These are phyloP conservation scores for Marasmius oreades DNA, from an alignment of 1,284 basidiomycete genomes.

Conservation along the genomic window DNA sequence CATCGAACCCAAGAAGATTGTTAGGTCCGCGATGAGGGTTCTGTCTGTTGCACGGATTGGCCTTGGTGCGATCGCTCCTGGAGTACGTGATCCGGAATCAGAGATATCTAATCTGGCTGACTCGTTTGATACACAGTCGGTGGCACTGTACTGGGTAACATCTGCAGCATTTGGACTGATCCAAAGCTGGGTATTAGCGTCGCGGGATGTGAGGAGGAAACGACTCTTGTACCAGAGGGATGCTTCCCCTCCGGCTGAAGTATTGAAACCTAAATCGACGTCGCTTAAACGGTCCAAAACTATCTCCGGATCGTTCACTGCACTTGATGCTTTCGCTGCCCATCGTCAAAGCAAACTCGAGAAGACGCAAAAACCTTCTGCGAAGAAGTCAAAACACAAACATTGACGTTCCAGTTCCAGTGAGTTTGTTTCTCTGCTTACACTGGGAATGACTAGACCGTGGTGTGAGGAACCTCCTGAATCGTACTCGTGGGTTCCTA, in stretches of 20 bases:
- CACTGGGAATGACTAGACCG: conserved; percentile 61
- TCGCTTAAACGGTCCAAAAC: neutral
- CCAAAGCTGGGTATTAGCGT: conserved; percentile 77
- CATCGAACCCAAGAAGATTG: conserved; percentile 49
- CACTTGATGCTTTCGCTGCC: neutral
- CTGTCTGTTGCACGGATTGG: conserved; percentile 72
- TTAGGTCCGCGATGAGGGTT: conserved; percentile 60
- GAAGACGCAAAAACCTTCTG: neutral
- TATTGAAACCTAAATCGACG: conserved; percentile 13
- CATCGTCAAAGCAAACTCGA: neutral
- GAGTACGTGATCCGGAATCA: conserved; percentile 44
- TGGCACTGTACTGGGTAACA: conserved; percentile 82
- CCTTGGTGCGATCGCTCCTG: conserved; percentile 74
- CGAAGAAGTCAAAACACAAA: conserved; percentile 4
- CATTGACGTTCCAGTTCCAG: conserved; percentile 5
- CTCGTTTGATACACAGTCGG: conserved; percentile 44
- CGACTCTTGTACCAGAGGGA: conserved; percentile 20
- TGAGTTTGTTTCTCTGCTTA: conserved; percentile 11
- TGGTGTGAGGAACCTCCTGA: conserved; percentile 66
- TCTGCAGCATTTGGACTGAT: conserved; percentile 78
- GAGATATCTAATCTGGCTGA: conserved; percentile 8
- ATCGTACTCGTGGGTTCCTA: conserved; percentile 37
- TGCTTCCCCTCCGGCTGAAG: conserved; percentile 5
- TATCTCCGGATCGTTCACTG: conserved; percentile 6
- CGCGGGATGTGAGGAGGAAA: conserved; percentile 49